Base-by-base conservation (phyloP, 139 green algal species). In the Axilococcus clingmanii region DNA sequence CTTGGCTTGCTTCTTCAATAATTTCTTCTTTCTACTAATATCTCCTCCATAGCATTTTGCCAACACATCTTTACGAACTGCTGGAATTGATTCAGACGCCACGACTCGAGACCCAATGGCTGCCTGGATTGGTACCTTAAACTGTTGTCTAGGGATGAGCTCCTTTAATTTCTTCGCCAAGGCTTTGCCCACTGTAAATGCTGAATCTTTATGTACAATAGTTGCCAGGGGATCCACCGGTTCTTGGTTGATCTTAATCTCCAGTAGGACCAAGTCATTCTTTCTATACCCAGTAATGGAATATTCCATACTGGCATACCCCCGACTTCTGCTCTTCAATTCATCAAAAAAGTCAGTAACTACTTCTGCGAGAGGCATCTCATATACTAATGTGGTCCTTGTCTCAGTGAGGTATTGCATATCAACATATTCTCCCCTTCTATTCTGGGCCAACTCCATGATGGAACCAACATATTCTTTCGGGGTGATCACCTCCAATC, bases 271-370 rank as follows among this genome's bases (percentile, higher is more conserved):
- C 7, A 98, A 73, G 54, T 96, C 82, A 52, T 84, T 94, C 37
- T 77, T 51, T 7, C 77, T 62, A 73, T 89, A 89, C 14, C 80
- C 84, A 7, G 57, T 86, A 27, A 89, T 31, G 24, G 82, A 69
- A 74, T 93, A 95, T 75, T 95, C 85, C 91, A 99, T 99, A 57
- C 68, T 87, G 11, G 91, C 91, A 61, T 99, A 99, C 17, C 90
- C 90, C 49, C 86, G 85, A 52, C 48, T 84, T 11, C 85, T 59
- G 7, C 70, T 88, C 77, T 97, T 98, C 36, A 97, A 71, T 53
- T 92, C 68, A 66, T 98, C 91, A 53, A 97, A 98, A 63, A 93
- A 99, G 68, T 99, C 91, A 24, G 82, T 94, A 7, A 98, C 87
- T 28, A 77, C 72, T 75, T 96, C 89, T 0, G 86, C 89, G 30